Evolutionary conservation across 2,329 filamentous ascomycete genomes (phyloP), one percentile per base, ranked within the genome.

Genomic region (Trichoderma polysporum): DNA sequence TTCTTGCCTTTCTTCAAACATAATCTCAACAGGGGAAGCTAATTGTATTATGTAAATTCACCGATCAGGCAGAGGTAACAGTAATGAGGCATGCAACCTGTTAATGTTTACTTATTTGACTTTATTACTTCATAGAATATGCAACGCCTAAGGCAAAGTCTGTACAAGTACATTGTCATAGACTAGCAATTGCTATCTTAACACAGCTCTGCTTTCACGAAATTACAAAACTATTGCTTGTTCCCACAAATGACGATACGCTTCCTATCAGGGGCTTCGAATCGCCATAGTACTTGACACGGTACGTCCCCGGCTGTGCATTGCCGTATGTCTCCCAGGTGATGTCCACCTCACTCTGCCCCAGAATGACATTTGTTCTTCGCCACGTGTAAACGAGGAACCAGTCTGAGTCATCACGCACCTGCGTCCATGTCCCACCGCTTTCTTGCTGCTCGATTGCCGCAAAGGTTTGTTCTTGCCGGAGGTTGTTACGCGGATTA

Each of bases 401-500:
- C 94, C 94, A 98, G 75, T 97, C 94, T 4, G 80, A 80, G 74
- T 97, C 94, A 68, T 89, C 87, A 17, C 88, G 84, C 2, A 95
- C 85, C 47, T 81, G 83, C 8, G 77, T 79, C 94, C 94, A 97
- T 0, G 60, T 65, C 2, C 72, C 73, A 15, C 75, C 80, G 31
- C 74, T 45, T 72, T 70, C 76, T 56, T 86, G 82, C 73, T 82
- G 82, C 80, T 97, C 93, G 0, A 97, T 85, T 0, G 91, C 87
- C 0, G 90, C 90, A 77, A 88, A 97, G 0, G 93, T 97, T 2
- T 83, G 84, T 73, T 92, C 94, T 2, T 92, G 86, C 2, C 88
- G 86, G 33, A 97, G 86, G 70, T 97, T 91, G 76, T 97, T 97
- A 33, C 94, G 86, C 17, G 94, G 94, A 73, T 97, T 97, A 1